phyloP scores from a whole-genome alignment of 2,329 filamentous ascomycete species.

The Aspergillus jensenii region DNA sequence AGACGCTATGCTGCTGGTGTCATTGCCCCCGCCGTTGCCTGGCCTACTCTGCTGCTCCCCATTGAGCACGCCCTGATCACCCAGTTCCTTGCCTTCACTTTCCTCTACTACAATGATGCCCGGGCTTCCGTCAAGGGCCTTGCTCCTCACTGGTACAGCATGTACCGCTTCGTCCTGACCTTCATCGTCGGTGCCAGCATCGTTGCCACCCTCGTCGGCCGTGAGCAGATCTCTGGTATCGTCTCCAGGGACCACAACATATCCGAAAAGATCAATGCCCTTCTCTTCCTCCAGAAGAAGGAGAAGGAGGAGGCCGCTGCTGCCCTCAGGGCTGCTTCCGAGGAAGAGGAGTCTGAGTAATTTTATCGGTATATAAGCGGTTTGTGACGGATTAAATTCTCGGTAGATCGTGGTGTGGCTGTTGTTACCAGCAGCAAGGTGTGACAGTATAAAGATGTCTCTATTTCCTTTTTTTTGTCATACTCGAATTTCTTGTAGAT shows the following conservation, averaged over 20 bases:
- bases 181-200: slow-evolving; percentile 84
- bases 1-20: slow-evolving; percentile 83
- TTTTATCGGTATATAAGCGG: slow-evolving; percentile 5
- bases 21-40: slow-evolving; percentile 74
- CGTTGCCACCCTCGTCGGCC: slow-evolving; percentile 75
- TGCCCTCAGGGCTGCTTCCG: slow-evolving; percentile 32
- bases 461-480: slow-evolving; percentile 25
- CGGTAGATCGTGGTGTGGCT: slow-evolving; percentile 1
- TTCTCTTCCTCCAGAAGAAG: slow-evolving; percentile 50
- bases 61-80: slow-evolving; percentile 80
- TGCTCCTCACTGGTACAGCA: slow-evolving; percentile 81
- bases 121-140: slow-evolving; percentile 71
- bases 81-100: slow-evolving; percentile 82
- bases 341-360: slow-evolving; percentile 36
- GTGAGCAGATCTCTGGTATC: slow-evolving; percentile 66
- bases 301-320: slow-evolving; percentile 46
- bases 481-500: slow-evolving; percentile 35
- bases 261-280: slow-evolving; percentile 53
- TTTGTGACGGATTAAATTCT: neutral
- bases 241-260: slow-evolving; percentile 37
- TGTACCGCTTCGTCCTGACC: slow-evolving; percentile 89
- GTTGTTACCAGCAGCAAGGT: slow-evolving; percentile 9
- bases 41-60: slow-evolving; percentile 84
- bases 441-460: slow-evolving; percentile 18
- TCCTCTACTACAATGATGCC: slow-evolving; percentile 81